These are phyloP conservation scores for Penicillium psychrofluorescens DNA, from an alignment of 495 filamentous ascomycete genomes.

Conservation along the genomic window DNA sequence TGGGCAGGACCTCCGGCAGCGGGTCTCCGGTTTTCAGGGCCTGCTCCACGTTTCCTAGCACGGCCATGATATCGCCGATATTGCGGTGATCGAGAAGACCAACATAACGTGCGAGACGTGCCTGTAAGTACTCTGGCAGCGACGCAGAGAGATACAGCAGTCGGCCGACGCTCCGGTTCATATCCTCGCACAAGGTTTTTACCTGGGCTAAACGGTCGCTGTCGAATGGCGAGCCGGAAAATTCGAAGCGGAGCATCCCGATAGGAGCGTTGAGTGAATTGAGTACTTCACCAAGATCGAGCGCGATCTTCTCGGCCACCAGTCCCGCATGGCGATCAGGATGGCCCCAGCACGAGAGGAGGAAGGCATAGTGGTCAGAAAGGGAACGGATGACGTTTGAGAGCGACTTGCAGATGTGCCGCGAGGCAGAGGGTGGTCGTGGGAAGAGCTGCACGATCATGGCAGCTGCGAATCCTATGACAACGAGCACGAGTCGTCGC, in stretches of 20 bases:
- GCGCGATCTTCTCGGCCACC: slow-evolving; percentile 25
- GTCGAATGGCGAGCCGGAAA: slow-evolving; percentile 36
- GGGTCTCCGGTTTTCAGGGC: slow-evolving; percentile 35
- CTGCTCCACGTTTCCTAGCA: slow-evolving; percentile 31
- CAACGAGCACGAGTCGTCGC: slow-evolving; percentile 33
- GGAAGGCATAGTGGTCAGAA: slow-evolving; percentile 38
- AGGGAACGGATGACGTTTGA: slow-evolving; percentile 29
- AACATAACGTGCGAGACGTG: slow-evolving; percentile 16
- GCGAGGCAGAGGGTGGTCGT: slow-evolving; percentile 33
- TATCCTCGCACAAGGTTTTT: slow-evolving; percentile 25
- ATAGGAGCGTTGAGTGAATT: slow-evolving; percentile 24
- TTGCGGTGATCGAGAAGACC: slow-evolving; percentile 31
- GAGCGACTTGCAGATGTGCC: slow-evolving; percentile 34
- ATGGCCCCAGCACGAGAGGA: slow-evolving; percentile 34
- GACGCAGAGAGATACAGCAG: slow-evolving; percentile 28
- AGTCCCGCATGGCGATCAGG: slow-evolving; percentile 17
- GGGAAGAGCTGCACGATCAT: slow-evolving; percentile 37
- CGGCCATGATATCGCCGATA: slow-evolving; percentile 37
- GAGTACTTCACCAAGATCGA: slow-evolving; percentile 26
- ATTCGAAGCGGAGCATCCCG: slow-evolving; percentile 27
- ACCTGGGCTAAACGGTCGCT: slow-evolving; percentile 25
- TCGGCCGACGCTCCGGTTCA: slow-evolving; percentile 29
- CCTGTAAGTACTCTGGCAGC: slow-evolving; percentile 22
- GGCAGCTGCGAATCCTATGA: slow-evolving; percentile 31
- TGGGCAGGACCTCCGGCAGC: slow-evolving; percentile 34